Evolutionary conservation across 2,329 filamentous ascomycete genomes (phyloP).

Genomic region (Biscogniauxia sp.): DNA sequence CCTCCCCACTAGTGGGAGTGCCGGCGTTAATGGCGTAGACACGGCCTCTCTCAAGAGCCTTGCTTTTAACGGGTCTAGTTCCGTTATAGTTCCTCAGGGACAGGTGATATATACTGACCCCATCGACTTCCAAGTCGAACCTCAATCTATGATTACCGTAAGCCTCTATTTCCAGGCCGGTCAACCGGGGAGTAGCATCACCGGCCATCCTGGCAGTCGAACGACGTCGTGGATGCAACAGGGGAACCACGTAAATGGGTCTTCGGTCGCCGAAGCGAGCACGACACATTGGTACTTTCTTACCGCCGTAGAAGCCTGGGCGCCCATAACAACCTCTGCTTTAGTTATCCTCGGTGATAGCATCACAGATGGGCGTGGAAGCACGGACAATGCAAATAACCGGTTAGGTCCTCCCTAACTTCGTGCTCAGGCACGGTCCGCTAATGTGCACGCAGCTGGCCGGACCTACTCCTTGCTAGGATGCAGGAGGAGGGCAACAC

Average conservation of each 20-base stretch:
- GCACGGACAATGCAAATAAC: slow-evolving; percentile 58
- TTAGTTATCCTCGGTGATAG: slow-evolving; percentile 61
- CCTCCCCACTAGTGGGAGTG: slow-evolving; percentile 50
- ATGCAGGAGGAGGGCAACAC: slow-evolving; percentile 47
- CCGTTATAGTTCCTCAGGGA: slow-evolving; percentile 53
- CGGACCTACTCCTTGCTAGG: slow-evolving; percentile 52
- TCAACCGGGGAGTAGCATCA: slow-evolving; percentile 56
- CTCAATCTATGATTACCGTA: slow-evolving; percentile 54
- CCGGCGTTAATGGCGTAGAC: slow-evolving; percentile 54
- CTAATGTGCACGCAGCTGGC: slow-evolving; percentile 43
- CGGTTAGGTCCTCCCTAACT: slow-evolving; percentile 33
- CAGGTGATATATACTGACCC: slow-evolving; percentile 61
- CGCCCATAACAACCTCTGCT: slow-evolving; percentile 40
- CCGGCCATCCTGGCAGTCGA: slow-evolving; percentile 62
- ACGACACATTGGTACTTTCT: slow-evolving; percentile 56
- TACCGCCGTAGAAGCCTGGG: slow-evolving; percentile 57
- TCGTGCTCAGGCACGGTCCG: neutral
- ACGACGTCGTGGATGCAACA: slow-evolving; percentile 59
- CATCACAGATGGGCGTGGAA: slow-evolving; percentile 67
- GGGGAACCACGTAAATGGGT: slow-evolving; percentile 54
- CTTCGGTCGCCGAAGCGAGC: slow-evolving; percentile 42
- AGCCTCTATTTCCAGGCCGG: slow-evolving; percentile 57
- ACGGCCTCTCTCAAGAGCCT: slow-evolving; percentile 49
- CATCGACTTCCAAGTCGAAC: slow-evolving; percentile 50
- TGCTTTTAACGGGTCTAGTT: slow-evolving; percentile 55